These are phyloP conservation scores for thale cress (Arabidopsis thaliana) DNA, from an alignment of 345 rosid species.

Conservation along the genomic window DNA sequence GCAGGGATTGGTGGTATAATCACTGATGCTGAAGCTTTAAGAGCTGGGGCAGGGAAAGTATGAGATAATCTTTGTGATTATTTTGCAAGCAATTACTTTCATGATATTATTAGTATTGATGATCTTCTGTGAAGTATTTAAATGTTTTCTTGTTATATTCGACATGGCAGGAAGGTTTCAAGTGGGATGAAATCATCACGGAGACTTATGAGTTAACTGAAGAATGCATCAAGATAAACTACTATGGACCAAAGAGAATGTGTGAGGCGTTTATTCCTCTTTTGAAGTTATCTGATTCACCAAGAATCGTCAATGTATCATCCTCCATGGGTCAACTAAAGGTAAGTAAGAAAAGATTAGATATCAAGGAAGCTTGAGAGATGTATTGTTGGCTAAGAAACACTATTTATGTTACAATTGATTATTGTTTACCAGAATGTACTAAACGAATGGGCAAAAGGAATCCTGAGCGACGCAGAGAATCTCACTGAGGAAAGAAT, in stretches of 20 bases:
- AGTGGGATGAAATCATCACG: constrained; percentile 38
- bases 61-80: background rate
- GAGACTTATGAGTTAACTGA: constrained; percentile 43
- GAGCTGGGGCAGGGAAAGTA: constrained; percentile 39
- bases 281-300: constrained; percentile 50
- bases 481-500: constrained; percentile 54
- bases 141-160: constrained; percentile 6
- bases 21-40: constrained; percentile 35
- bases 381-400: background rate
- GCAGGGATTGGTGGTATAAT: constrained; percentile 51
- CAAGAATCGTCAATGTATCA: constrained; percentile 58
- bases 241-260: constrained; percentile 59
- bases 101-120: background rate
- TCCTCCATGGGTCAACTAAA: constrained; percentile 44
- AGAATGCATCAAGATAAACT: constrained; percentile 55
- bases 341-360: constrained; percentile 27
- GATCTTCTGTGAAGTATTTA: background rate
- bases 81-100: background rate
- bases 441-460: constrained; percentile 47
- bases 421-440: constrained; percentile 40
- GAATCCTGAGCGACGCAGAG: constrained; percentile 48
- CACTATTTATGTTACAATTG: background rate
- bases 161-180: constrained; percentile 32
- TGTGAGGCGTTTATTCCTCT: constrained; percentile 52
- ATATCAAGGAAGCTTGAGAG: constrained; percentile 15